These are phyloP conservation scores for Musa balbisiana DNA, from an alignment of 202 grass and related monocot species.

Conservation along the genomic window DNA sequence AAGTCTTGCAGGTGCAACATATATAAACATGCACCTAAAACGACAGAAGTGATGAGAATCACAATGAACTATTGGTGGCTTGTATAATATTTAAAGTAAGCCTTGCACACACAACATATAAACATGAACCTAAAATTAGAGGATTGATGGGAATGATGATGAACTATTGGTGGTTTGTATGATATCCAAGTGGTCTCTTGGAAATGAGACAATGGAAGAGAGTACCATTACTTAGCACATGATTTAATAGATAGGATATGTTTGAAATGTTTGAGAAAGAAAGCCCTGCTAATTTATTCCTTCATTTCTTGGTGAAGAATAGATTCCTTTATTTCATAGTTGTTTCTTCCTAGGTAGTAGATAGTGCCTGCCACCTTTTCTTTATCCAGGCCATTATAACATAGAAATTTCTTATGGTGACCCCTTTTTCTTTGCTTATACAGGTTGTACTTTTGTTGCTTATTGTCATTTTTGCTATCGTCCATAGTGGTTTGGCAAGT, in stretches of 20 bases:
- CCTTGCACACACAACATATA: too few relatives aligned
- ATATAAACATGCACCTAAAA: too few relatives aligned
- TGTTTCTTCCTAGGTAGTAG: neutral
- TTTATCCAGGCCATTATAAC: neutral
- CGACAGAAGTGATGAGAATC: too few relatives aligned
- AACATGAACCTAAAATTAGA: too few relatives aligned
- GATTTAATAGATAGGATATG: neutral
- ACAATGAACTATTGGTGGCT: too few relatives aligned
- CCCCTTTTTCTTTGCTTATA: neutral
- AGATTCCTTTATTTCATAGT: neutral
- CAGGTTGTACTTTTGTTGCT: constrained; percentile 75
- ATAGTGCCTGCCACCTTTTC: neutral
- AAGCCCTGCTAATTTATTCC: too few relatives aligned
- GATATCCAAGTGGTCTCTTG: too few relatives aligned
- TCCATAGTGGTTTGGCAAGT: constrained; percentile 91
- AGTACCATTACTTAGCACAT: neutral
- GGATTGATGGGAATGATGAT: too few relatives aligned
- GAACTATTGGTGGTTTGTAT: too few relatives aligned
- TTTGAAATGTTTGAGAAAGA: neutral
- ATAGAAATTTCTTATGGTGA: neutral
- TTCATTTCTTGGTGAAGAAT: neutral
- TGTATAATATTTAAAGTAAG: too few relatives aligned
- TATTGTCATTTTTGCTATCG: constrained; percentile 62
- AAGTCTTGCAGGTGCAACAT: too few relatives aligned
- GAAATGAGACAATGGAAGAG: too few relatives aligned